Evolutionary conservation across 768 basidiomycete species (phyloP).

Genomic region (Leccinum fibrillosum): DNA sequence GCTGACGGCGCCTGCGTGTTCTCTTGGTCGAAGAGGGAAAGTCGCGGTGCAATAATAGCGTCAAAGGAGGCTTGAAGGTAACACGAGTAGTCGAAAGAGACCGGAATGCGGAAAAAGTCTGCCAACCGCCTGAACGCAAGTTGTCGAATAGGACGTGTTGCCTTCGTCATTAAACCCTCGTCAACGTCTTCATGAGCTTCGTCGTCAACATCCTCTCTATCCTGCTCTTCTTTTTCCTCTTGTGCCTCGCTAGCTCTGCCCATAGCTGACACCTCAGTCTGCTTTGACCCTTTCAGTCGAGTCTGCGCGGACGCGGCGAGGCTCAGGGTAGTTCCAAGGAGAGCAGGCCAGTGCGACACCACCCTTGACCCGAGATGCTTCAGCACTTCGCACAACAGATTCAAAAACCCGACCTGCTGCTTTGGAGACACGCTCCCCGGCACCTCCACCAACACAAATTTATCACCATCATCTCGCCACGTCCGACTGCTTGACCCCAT

Average conservation of each 20-base stretch:
- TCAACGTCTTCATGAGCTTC: conserved; percentile 37
- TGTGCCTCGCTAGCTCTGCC: conserved; percentile 22
- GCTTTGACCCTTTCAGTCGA: conserved; percentile 37
- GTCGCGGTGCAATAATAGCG: conserved; percentile 77
- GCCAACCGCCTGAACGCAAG: conserved; percentile 81
- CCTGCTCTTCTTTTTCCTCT: conserved; percentile 44
- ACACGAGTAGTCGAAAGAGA: conserved; percentile 69
- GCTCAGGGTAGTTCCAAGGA: conserved; percentile 68
- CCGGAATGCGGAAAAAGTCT: conserved; percentile 80
- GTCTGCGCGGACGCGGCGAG: conserved; percentile 64
- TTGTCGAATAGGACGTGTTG: conserved; percentile 66
- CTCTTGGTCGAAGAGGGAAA: conserved; percentile 38
- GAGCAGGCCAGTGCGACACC: conserved; percentile 64
- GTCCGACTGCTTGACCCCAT: conserved; percentile 39
- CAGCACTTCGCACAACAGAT: conserved; percentile 79
- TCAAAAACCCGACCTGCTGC: conserved; percentile 86
- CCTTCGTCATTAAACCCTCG: conserved; percentile 30
- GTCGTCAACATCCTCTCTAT: conserved; percentile 35
- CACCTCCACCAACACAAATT: conserved; percentile 31
- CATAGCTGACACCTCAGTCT: conserved; percentile 19
- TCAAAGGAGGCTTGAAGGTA: conserved; percentile 68
- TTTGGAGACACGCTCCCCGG: conserved; percentile 42
- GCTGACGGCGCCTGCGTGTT: not conserved
- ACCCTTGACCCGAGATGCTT: conserved; percentile 77
- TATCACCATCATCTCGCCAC: conserved; percentile 15